Evolutionary conservation across 805 yeast genomes (phyloP).

Genomic region (Jamesozyma lodderae): DNA sequence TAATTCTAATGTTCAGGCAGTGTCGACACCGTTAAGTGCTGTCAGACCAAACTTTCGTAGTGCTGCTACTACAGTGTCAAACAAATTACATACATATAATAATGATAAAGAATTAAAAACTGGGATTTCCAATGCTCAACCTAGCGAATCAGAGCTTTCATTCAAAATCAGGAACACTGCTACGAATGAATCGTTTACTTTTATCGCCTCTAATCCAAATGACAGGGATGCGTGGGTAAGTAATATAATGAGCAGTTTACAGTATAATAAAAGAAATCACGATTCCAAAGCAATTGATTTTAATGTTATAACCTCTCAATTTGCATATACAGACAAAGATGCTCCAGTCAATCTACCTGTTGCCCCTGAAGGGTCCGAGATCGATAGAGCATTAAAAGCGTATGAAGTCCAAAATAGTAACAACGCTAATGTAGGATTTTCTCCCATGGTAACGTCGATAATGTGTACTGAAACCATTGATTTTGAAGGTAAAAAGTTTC

Average conservation of each 20-base stretch:
- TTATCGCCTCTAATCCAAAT: constrained; percentile 37
- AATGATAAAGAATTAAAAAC: constrained; percentile 1
- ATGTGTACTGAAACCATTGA: constrained; percentile 39
- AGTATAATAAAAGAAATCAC: constrained; percentile 31
- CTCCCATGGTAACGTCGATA: constrained; percentile 29
- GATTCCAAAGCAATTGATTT: constrained; percentile 46
- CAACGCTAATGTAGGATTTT: background rate
- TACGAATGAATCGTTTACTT: constrained; percentile 44
- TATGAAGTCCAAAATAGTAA: constrained; percentile 18
- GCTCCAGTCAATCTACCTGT: constrained; percentile 45
- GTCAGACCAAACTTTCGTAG: constrained; percentile 17
- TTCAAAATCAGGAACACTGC: constrained; percentile 54
- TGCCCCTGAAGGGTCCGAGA: constrained; percentile 43
- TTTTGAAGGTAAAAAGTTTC: constrained; percentile 37
- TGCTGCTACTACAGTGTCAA: constrained; percentile 19
- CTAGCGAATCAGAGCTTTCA: constrained; percentile 13
- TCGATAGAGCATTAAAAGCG: constrained; percentile 34
- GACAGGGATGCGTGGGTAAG: constrained; percentile 55
- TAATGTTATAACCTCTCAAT: constrained; percentile 46
- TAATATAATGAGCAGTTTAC: constrained; percentile 40
- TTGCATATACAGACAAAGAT: constrained; percentile 53
- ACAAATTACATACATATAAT: constrained; percentile 5
- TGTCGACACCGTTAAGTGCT: constrained; percentile 14
- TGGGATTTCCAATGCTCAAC: constrained; percentile 13
- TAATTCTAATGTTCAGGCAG: background rate